These are phyloP conservation scores for Anthostomella pinea DNA, from an alignment of 2,329 filamentous ascomycete genomes.

Conservation along the genomic window DNA sequence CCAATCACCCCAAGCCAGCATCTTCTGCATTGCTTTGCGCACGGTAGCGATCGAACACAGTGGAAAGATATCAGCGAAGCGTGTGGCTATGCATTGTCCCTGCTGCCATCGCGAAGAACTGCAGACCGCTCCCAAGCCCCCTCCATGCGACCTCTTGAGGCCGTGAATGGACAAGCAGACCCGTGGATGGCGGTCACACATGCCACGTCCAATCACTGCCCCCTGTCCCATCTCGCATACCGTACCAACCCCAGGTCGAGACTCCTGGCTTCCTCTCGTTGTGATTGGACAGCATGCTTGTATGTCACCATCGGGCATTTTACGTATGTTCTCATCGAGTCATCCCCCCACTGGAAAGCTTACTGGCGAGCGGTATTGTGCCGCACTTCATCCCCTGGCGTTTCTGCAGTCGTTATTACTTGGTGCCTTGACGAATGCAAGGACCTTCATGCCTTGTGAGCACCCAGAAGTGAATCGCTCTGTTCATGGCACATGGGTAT, in stretches of 20 bases:
- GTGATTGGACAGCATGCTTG: too few species aligned
- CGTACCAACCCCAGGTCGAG: background rate
- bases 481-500: too few species aligned
- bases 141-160: too few species aligned
- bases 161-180: conserved; percentile 1
- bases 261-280: background rate
- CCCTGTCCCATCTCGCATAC: conserved; percentile 1
- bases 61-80: background rate
- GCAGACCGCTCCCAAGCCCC: conserved; percentile 2
- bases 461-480: conserved; percentile 17
- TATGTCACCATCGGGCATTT: too few species aligned
- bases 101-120: background rate
- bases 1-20: too few species aligned
- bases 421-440: background rate
- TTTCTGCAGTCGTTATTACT: background rate
- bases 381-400: background rate
- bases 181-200: background rate
- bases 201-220: conserved; percentile 1
- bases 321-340: too few species aligned
- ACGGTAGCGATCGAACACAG: background rate
- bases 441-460: conserved; percentile 7
- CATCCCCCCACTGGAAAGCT: too few species aligned
- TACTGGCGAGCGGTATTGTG: too few species aligned
- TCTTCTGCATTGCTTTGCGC: background rate
- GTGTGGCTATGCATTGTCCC: conserved; percentile 1